These are phyloP conservation scores for Epipyxis sp. DNA, from an alignment of 108 stramenopile genomes.

Conservation along the genomic window DNA sequence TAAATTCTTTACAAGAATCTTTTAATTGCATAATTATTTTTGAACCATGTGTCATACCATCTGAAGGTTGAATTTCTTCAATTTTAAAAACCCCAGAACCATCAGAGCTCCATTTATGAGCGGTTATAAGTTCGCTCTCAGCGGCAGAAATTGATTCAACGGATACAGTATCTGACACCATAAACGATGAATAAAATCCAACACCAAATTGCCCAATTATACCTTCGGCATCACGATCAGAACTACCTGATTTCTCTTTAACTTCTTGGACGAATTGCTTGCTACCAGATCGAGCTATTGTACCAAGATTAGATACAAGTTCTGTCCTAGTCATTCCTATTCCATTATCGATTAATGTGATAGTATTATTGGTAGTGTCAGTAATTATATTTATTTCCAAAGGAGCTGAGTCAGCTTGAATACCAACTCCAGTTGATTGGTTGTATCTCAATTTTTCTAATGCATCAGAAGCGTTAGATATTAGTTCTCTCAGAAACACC, in stretches of 20 bases:
- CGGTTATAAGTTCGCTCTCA: not conserved
- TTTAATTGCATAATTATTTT: slow-evolving; percentile 80
- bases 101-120: slow-evolving; percentile 68
- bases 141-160: slow-evolving; percentile 81
- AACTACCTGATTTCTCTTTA: slow-evolving; percentile 59
- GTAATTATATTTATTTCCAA: slow-evolving; percentile 68
- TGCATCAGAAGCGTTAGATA: slow-evolving; percentile 93
- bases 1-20: slow-evolving; percentile 72
- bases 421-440: slow-evolving; percentile 45
- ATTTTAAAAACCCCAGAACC: slow-evolving; percentile 79
- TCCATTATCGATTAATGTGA: slow-evolving; percentile 91
- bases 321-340: slow-evolving; percentile 91
- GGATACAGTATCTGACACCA: slow-evolving; percentile 88
- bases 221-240: slow-evolving; percentile 39
- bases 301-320: slow-evolving; percentile 84
- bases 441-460: slow-evolving; percentile 90
- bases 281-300: slow-evolving; percentile 90
- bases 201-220: slow-evolving; percentile 99
- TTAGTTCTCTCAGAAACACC: slow-evolving; percentile 94
- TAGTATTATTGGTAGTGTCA: slow-evolving; percentile 75
- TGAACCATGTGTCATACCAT: slow-evolving; percentile 58
- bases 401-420: slow-evolving; percentile 33
- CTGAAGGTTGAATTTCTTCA: slow-evolving; percentile 61
- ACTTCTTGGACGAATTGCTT: slow-evolving; percentile 76
- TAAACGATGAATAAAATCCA: slow-evolving; percentile 96